Percentiles rank a stretch among this genome's conserved stretches.
phyloP scores from a whole-genome alignment of 2,329 filamentous ascomycete genomes.

The Coniochaeta sp. region DNA sequence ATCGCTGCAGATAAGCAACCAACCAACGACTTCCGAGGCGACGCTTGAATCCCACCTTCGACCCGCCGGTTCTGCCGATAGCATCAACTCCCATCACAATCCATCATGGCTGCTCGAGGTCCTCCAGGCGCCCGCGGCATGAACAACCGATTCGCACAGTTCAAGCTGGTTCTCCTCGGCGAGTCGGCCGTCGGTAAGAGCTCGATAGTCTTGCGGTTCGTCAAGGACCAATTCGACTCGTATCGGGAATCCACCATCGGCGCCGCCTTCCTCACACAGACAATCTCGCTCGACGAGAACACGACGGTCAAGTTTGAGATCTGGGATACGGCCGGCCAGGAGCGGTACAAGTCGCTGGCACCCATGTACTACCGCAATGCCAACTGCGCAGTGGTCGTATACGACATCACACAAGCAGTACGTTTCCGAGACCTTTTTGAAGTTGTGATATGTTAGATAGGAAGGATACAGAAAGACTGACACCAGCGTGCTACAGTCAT shows the following conservation, averaged over 20 bases:
- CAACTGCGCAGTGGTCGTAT: slow-evolving; percentile 98
- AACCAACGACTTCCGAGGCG: not conserved
- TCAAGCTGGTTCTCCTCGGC: slow-evolving; percentile 97
- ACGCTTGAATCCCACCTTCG: not conserved
- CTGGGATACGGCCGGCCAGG: slow-evolving; percentile 97
- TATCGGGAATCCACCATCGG: slow-evolving; percentile 98
- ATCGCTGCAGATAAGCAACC: not conserved
- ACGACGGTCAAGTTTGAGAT: slow-evolving; percentile 99
- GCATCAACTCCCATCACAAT: not conserved
- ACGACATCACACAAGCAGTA: slow-evolving; percentile 99
- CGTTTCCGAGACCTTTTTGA: slow-evolving; percentile 23
- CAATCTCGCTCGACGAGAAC: slow-evolving; percentile 94
- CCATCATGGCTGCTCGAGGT: slow-evolving; percentile 73
- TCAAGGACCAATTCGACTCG: slow-evolving; percentile 99
- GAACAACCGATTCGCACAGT: slow-evolving; percentile 92
- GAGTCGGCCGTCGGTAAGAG: slow-evolving; percentile 99
- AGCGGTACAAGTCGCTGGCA: slow-evolving; percentile 96
- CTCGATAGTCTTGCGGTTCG: slow-evolving; percentile 94
- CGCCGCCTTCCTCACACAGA: slow-evolving; percentile 97
- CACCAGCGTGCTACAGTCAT: slow-evolving; percentile 52
- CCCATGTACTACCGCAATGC: slow-evolving; percentile 99
- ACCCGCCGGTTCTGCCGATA: not conserved
- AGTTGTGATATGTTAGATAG: too few species aligned
- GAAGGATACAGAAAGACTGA: too few species aligned
- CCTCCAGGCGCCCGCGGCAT: slow-evolving; percentile 51